Evolutionary conservation across 2,329 filamentous ascomycete genomes (phyloP).

Genomic region (Colletotrichum agaves): DNA sequence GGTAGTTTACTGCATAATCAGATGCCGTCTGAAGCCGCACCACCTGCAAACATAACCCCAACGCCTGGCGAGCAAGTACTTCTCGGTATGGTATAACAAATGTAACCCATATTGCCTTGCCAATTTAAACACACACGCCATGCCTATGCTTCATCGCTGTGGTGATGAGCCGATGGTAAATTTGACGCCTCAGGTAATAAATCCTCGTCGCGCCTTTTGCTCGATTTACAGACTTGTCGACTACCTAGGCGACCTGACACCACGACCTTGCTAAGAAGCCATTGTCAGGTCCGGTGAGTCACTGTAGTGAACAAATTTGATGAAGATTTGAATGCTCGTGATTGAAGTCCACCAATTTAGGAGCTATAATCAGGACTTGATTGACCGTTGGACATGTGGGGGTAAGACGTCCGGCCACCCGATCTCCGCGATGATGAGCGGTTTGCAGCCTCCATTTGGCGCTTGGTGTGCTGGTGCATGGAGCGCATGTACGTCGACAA

Average conservation of each 20-base stretch:
- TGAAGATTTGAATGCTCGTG: too few species aligned
- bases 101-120: neutral
- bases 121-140: neutral
- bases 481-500: conserved; percentile 67
- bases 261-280: neutral
- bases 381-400: conserved; percentile 45
- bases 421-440: conserved; percentile 51
- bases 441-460: conserved; percentile 70
- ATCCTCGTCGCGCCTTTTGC: neutral
- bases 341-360: too few species aligned
- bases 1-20: neutral
- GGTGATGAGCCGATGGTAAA: too few species aligned
- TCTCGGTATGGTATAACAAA: neutral
- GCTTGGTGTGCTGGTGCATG: conserved; percentile 74
- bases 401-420: conserved; percentile 32
- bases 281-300: accelerated
- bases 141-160: neutral
- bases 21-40: neutral
- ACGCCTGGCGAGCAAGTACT: conserved; percentile 6
- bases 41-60: neutral
- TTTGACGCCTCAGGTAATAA: too few species aligned
- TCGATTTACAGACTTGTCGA: neutral
- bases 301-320: too few species aligned
- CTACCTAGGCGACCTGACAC: neutral
- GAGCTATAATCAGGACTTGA: conserved; percentile 26